These are phyloP conservation scores for Aquanectria penicillioides DNA, from an alignment of 2,329 filamentous ascomycete genomes.

Conservation along the genomic window DNA sequence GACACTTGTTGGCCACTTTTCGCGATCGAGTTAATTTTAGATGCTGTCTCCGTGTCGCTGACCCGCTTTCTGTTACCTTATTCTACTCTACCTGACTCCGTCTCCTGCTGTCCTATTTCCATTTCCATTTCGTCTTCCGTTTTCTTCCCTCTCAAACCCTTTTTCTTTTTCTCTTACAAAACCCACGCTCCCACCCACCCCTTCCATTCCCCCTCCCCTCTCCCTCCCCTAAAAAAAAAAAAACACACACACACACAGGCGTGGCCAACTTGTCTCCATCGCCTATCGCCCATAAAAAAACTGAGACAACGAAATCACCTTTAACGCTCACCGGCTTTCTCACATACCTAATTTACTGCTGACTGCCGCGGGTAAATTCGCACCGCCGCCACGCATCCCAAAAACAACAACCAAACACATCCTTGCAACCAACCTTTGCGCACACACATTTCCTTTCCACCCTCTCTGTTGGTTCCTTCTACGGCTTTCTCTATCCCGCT, in stretches of 20 bases:
- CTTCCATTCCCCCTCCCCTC: slow-evolving; percentile 3
- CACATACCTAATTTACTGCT: slow-evolving; percentile 20
- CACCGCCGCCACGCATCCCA: slow-evolving; percentile 15
- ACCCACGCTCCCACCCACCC: slow-evolving; percentile 8
- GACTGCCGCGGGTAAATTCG: slow-evolving; percentile 21
- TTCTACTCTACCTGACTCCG: slow-evolving; percentile 9
- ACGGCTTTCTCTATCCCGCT: slow-evolving; percentile 5
- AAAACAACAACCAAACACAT: slow-evolving; percentile 9
- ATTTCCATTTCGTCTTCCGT: slow-evolving; percentile 14
- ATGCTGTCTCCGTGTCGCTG: slow-evolving; percentile 33
- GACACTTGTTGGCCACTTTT: neutral
- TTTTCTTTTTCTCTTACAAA: slow-evolving; percentile 16
- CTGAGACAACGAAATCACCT: slow-evolving; percentile 23
- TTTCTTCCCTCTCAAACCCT: slow-evolving; percentile 23
- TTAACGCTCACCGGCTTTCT: slow-evolving; percentile 17
- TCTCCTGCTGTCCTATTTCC: slow-evolving; percentile 22
- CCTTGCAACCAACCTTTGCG: slow-evolving; percentile 7
- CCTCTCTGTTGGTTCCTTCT: no score
- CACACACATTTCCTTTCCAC: slow-evolving; percentile 2
- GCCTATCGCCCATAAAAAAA: slow-evolving; percentile 13
- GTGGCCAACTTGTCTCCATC: slow-evolving; percentile 16
- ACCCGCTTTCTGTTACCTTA: slow-evolving; percentile 34
- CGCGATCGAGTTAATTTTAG: slow-evolving; percentile 30
- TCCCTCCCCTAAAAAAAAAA: slow-evolving; percentile 9
- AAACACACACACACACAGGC: neutral